Conservation (phyloP, 2,329 filamentous ascomycete genomes). For the Hortaea sp. region DNA sequence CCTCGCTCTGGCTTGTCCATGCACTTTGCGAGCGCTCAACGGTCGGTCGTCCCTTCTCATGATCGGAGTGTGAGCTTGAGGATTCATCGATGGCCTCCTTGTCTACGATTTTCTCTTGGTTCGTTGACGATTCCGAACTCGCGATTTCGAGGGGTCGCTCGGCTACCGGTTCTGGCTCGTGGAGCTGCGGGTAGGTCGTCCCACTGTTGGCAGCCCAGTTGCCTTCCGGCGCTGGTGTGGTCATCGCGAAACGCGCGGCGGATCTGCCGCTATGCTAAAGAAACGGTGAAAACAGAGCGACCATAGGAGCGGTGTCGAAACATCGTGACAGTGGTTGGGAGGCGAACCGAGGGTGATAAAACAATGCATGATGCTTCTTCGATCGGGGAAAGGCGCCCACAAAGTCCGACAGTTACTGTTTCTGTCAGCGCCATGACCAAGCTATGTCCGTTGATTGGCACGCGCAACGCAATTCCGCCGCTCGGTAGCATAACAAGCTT, state of each 20-base stretch:
- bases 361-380: not conserved
- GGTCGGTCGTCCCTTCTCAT: slow-evolving; percentile 9
- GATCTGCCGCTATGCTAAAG: not conserved
- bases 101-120: slow-evolving; percentile 24
- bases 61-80: slow-evolving; percentile 8
- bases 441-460: not conserved
- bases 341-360: not conserved
- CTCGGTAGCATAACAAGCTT: not conserved
- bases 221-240: slow-evolving; percentile 3
- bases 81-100: slow-evolving; percentile 16
- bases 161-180: slow-evolving; percentile 29
- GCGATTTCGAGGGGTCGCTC: slow-evolving; percentile 29
- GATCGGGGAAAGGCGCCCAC: not conserved
- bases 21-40: slow-evolving; percentile 20
- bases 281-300: not conserved
- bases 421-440: not conserved
- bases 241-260: slow-evolving; percentile 1
- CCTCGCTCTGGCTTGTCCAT: slow-evolving; percentile 26
- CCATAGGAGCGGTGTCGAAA: not conserved
- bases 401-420: not conserved
- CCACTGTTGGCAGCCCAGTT: slow-evolving; percentile 5
- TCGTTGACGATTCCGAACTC: slow-evolving; percentile 25
- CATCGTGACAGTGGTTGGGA: not conserved
- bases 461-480: not conserved
- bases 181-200: slow-evolving; percentile 5